A percentile compares a stretch with the other conserved stretches of the same genome.
Evolutionary conservation across 495 filamentous ascomycete genomes (phyloP).

Genomic region (Hypoxylon perforatum): DNA sequence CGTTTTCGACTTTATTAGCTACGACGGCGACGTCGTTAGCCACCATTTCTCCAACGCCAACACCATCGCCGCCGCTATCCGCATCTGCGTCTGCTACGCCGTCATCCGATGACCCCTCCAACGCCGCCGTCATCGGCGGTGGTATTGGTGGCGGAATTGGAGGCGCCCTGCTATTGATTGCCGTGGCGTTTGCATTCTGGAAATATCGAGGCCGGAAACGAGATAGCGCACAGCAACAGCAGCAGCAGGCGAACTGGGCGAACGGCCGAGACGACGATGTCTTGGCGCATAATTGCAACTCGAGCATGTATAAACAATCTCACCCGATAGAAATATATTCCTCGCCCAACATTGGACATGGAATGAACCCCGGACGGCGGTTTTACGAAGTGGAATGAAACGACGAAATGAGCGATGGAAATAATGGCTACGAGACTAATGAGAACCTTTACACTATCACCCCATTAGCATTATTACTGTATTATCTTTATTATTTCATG

Average conservation of each 20-base stretch:
- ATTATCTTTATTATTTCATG: no score
- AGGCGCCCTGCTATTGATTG: constrained; percentile 13
- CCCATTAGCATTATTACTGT: no score
- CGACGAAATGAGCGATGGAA: background rate
- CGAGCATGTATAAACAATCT: background rate
- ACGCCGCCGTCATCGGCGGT: constrained; percentile 7
- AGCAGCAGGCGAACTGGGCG: background rate
- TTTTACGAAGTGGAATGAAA: constrained; percentile 9
- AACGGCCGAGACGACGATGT: constrained; percentile 3
- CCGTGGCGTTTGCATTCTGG: constrained; percentile 14
- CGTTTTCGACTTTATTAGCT: background rate
- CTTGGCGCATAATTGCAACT: background rate
- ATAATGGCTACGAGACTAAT: background rate
- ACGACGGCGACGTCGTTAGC: background rate
- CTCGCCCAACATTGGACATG: background rate
- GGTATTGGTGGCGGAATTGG: constrained; percentile 22
- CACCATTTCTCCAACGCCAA: background rate
- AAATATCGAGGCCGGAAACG: constrained; percentile 4
- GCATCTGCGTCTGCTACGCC: background rate
- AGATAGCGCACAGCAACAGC: background rate
- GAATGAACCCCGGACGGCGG: background rate
- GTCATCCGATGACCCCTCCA: constrained; percentile 4
- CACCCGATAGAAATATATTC: background rate
- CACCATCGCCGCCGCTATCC: background rate
- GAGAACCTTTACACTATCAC: background rate